Base-by-base conservation (phyloP, 441 rosid species). In the Macaranga tanarius region DNA sequence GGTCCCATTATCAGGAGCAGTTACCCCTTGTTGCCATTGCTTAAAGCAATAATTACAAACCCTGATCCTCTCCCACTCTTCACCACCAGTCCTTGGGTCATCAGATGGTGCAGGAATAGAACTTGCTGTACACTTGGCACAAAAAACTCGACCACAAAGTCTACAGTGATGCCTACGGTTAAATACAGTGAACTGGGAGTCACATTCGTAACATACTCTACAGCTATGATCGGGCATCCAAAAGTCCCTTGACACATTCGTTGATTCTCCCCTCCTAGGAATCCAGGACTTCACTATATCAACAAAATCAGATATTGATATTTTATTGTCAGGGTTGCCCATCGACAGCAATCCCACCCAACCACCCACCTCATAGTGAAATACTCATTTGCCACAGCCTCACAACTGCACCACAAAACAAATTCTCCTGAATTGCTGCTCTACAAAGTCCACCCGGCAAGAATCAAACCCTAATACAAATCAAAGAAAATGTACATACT, bases 171-270 rank as follows among this genome's bases (percentile, higher is more conserved):
- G 99, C 76, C 86, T 85, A 51, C 97, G 97, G 65, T 83, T 91
- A 59, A 91, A 80, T 54, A 90, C 74, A 0, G 95, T 89, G 80
- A 95, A 95, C 84, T 84, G 96, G 69, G 79, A 69, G 77, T 92
- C 97, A 71, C 98, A 92, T 61, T 91, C 96, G 77, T 95, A 92
- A 74, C 99, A 95, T 65, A 95, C 95, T 80, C 91, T 85, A 82
- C 98, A 95, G 81, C 94, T 95, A 73, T 89, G 91, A 76, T 95
- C 98, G 58, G 98, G 98, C 98, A 95, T 92, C 98, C 99, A 95
- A 83, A 92, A 95, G 79, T 92, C 93, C 90, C 88, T 88, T 1
- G 95, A 89, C 72, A 92, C 82, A 75, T 87, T 80, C 66, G 85
- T 78, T 69, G 97, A 85, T 79, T 91, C 96, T 0, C 90, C 79